phyloP scores from a whole-genome alignment of 2,329 filamentous ascomycete genomes.

The Trichoderma afroharzianum region DNA sequence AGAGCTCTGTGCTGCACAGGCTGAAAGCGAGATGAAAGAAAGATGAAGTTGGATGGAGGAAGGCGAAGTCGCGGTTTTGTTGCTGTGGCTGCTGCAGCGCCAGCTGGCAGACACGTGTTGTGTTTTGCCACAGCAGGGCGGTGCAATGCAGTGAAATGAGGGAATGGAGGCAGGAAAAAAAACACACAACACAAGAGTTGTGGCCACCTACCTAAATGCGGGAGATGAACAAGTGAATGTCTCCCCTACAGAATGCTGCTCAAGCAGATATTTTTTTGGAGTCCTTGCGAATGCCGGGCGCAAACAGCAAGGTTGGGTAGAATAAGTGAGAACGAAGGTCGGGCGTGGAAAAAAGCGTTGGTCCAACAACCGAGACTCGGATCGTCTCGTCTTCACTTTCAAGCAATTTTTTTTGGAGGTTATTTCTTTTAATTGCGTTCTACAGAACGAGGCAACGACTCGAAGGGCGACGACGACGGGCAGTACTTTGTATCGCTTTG shows the following conservation, averaged over 20 bases:
- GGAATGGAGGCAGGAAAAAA: not conserved
- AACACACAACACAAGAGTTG: not conserved
- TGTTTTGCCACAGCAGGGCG: slow-evolving; percentile 1
- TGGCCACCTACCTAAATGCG: slow-evolving; percentile 57
- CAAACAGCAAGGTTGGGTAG: slow-evolving; percentile 18
- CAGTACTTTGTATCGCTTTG: slow-evolving; percentile 28
- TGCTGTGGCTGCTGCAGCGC: not conserved
- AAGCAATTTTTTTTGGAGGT: slow-evolving; percentile 22
- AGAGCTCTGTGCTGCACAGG: not conserved
- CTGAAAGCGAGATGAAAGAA: slow-evolving; percentile 22
- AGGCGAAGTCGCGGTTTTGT: slow-evolving; percentile 26
- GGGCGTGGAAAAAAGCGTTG: slow-evolving; percentile 7
- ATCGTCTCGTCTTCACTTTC: slow-evolving; percentile 31
- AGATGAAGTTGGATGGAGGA: slow-evolving; percentile 22
- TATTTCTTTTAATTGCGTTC: slow-evolving; percentile 28
- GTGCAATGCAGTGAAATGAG: slow-evolving; percentile 24
- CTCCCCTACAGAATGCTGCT: slow-evolving; percentile 64
- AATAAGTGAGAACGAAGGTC: slow-evolving; percentile 12
- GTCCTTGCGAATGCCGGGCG: slow-evolving; percentile 24
- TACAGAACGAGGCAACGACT: slow-evolving; percentile 36
- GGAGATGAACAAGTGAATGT: slow-evolving; percentile 99
- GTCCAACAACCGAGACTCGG: slow-evolving; percentile 19
- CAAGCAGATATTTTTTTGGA: slow-evolving; percentile 22
- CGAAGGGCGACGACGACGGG: slow-evolving; percentile 19
- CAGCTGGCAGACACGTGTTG: slow-evolving; percentile 6